phyloP scores from a whole-genome alignment of 352 stramenopile genomes.

The Phytophthora megakarya region DNA sequence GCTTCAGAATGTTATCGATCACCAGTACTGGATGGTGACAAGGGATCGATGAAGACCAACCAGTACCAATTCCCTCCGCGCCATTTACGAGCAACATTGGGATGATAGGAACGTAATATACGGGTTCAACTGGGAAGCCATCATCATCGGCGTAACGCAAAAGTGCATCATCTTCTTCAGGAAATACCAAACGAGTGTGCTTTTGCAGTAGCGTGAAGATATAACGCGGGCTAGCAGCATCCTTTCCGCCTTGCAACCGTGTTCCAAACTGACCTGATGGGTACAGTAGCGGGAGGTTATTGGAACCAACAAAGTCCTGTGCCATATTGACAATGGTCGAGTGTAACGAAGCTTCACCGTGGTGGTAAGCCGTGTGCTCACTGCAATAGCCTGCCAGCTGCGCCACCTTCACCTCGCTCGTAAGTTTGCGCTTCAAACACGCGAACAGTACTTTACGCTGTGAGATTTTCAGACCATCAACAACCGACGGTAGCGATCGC shows the following conservation, averaged over 20 bases:
- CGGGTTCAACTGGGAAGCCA: conserved; percentile 97
- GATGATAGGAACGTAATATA: conserved; percentile 97
- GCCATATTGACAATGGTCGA: conserved; percentile 99
- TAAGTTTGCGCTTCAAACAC: conserved; percentile 99
- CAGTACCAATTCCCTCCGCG: conserved; percentile 98
- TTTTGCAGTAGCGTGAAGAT: conserved; percentile 98
- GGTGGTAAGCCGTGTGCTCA: conserved; percentile 98
- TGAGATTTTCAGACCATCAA: conserved; percentile 98
- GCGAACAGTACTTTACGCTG: conserved; percentile 98
- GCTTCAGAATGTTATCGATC: conserved; percentile 93
- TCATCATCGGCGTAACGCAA: conserved; percentile 98
- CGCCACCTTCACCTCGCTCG: conserved; percentile 99
- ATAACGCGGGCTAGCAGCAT: conserved; percentile 97
- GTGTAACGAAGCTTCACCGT: conserved; percentile 98
- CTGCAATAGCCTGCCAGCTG: conserved; percentile 99
- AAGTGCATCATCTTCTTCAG: conserved; percentile 97
- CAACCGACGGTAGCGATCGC: conserved; percentile 95
- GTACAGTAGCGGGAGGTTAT: conserved; percentile 98
- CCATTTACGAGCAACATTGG: conserved; percentile 98
- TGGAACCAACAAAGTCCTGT: conserved; percentile 97
- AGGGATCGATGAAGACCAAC: conserved; percentile 96
- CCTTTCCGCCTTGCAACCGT: conserved; percentile 97
- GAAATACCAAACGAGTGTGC: conserved; percentile 97
- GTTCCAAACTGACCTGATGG: conserved; percentile 99
- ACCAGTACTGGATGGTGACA: conserved; percentile 96